A percentile compares a stretch with the other conserved stretches of the same genome.
These are phyloP conservation scores for Dioscorea cayenensis DNA, from an alignment of 116 monocot species.

Conservation along the genomic window DNA sequence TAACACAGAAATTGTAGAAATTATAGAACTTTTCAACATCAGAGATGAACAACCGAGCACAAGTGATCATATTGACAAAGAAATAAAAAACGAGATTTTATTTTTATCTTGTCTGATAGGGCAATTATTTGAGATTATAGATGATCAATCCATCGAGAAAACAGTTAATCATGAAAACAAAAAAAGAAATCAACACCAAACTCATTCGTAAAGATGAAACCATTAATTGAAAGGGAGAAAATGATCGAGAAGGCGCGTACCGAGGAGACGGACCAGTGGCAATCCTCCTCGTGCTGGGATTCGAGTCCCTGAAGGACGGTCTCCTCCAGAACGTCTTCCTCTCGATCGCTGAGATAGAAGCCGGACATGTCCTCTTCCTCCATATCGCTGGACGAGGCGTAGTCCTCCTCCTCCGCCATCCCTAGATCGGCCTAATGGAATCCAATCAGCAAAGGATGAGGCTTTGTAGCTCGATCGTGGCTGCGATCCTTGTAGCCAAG, in stretches of 20 bases:
- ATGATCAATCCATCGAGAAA: neutral
- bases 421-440: neutral
- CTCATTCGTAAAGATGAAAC: too few species aligned
- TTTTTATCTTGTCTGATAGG: neutral
- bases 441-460: neutral
- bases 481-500: too few species aligned
- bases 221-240: neutral
- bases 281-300: constrained; percentile 39
- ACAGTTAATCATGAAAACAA: neutral
- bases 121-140: neutral
- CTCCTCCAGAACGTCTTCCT: constrained; percentile 49
- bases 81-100: neutral
- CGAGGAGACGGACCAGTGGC: constrained; percentile 59
- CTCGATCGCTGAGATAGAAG: constrained; percentile 31
- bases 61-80: neutral
- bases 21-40: neutral
- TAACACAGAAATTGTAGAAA: too few species aligned
- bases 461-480: neutral
- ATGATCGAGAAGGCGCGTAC: constrained; percentile 17
- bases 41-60: neutral
- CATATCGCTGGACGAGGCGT: constrained; percentile 30
- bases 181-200: neutral
- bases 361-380: constrained; percentile 18
- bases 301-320: constrained; percentile 50
- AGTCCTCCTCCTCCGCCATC: constrained; percentile 34